A percentile compares a stretch with the other conserved stretches of the same genome.
phyloP scores from a whole-genome alignment of 208 protist species.

The Jaenimonas drosophilae region DNA sequence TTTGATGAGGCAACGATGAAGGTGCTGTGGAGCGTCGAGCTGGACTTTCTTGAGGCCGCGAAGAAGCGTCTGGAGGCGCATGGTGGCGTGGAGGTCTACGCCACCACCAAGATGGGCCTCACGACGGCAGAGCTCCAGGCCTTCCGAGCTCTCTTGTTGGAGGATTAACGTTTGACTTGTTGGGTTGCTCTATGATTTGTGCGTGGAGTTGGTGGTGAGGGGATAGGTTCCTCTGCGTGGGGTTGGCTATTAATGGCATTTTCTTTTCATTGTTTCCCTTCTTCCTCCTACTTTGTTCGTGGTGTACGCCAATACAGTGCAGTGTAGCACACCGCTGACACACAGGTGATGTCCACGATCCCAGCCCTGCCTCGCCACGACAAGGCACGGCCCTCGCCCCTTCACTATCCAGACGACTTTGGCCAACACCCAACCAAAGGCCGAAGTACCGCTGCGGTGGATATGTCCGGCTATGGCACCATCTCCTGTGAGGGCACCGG shows the following conservation, averaged over 20 bases:
- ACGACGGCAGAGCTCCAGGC: constrained; percentile 19
- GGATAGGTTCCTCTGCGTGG: neutral
- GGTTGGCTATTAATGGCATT: neutral
- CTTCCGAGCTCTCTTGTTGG: constrained; percentile 19
- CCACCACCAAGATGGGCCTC: constrained; percentile 15
- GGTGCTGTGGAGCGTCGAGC: constrained; percentile 14
- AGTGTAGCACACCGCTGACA: neutral
- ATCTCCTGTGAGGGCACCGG: no score
- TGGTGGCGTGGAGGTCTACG: constrained; percentile 19
- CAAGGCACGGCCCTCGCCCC: no score
- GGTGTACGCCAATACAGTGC: neutral
- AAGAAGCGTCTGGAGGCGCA: constrained; percentile 8
- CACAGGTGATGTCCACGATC: neutral
- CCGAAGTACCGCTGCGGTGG: no score
- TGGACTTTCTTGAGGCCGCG: constrained; percentile 12
- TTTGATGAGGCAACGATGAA: constrained; percentile 12
- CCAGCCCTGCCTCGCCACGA: no score
- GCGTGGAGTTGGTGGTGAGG: neutral
- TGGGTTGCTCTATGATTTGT: neutral
- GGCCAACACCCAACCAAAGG: no score
- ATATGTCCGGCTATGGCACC: no score
- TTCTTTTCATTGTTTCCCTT: neutral
- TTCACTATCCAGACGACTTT: no score
- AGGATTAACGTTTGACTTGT: no score
- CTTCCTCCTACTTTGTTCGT: neutral